Evolutionary conservation across 2,329 filamentous ascomycete species (phyloP).

Genomic region (Amesomyces nigricolor): DNA sequence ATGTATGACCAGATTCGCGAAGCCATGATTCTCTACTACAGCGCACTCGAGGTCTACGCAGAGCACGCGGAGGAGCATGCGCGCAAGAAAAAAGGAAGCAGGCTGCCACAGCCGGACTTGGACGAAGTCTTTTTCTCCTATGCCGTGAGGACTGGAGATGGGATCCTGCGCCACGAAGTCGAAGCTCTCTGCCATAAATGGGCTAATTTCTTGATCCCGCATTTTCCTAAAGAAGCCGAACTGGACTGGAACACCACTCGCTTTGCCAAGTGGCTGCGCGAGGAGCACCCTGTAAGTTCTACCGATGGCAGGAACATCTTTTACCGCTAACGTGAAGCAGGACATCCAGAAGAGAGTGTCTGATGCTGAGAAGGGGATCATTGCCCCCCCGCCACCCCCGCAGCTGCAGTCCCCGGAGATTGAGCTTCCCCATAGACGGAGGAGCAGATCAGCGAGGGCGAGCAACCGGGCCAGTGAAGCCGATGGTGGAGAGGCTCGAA

Average conservation of each 20-base stretch:
- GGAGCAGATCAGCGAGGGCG: conserved; percentile 23
- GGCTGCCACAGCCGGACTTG: conserved; percentile 26
- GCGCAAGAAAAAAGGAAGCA: conserved; percentile 33
- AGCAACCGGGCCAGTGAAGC: conserved; percentile 24
- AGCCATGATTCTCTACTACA: conserved; percentile 60
- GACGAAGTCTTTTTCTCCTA: conserved; percentile 41
- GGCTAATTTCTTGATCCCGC: conserved; percentile 46
- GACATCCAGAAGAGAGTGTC: conserved; percentile 15
- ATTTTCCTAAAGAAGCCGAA: conserved; percentile 41
- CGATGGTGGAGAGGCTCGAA: conserved; percentile 28
- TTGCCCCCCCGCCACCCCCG: conserved; percentile 1
- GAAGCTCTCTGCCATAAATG: conserved; percentile 43
- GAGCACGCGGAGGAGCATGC: conserved; percentile 26
- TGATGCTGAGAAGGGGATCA: conserved; percentile 13
- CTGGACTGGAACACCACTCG: conserved; percentile 41
- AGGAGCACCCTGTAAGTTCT: conserved; percentile 36
- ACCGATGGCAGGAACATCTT: not conserved
- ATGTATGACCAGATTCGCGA: conserved; percentile 57
- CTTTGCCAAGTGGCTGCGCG: conserved; percentile 46
- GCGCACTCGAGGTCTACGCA: conserved; percentile 53
- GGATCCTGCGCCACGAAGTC: conserved; percentile 46
- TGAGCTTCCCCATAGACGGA: conserved; percentile 15
- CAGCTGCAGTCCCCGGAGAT: not conserved
- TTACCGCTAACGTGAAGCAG: conserved; percentile 1
- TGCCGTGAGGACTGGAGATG: conserved; percentile 47